phyloP scores from a whole-genome alignment of 1,284 basidiomycete genomes.

The Schizopora paradoxa region DNA sequence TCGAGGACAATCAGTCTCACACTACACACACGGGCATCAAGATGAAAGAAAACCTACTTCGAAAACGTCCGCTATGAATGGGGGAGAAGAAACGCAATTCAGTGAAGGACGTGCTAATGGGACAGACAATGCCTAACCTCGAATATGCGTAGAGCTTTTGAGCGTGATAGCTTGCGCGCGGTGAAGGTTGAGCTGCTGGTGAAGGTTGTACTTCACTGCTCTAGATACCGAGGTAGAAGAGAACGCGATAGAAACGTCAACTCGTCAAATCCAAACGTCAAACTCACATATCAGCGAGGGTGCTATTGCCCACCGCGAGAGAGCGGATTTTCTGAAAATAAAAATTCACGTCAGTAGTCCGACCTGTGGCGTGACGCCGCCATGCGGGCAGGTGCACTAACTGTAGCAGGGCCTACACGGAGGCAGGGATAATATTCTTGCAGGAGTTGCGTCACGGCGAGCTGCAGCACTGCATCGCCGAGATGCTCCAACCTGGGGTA shows the following conservation, averaged over 20 bases:
- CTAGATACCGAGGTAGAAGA: conserved; percentile 29
- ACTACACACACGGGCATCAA: neutral
- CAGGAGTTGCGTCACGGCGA: conserved; percentile 60
- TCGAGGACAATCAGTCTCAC: conserved; percentile 1
- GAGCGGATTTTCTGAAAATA: conserved; percentile 61
- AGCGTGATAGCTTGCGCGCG: conserved; percentile 65
- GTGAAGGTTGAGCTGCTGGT: conserved; percentile 54
- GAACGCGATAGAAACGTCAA: neutral
- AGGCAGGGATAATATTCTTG: conserved; percentile 57
- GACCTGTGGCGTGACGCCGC: neutral
- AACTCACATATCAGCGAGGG: conserved; percentile 60
- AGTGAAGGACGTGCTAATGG: neutral
- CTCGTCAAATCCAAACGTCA: neutral
- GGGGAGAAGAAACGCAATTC: conserved; percentile 8
- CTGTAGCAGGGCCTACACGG: conserved; percentile 72
- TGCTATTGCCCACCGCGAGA: conserved; percentile 66
- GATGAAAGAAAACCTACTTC: conserved; percentile 43
- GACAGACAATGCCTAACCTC: conserved; percentile 41
- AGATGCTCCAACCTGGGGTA: conserved; percentile 59
- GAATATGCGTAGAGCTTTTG: conserved; percentile 57
- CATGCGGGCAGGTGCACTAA: conserved; percentile 29
- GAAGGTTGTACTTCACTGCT: conserved; percentile 57
- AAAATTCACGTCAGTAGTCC: neutral
- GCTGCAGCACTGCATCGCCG: conserved; percentile 63
- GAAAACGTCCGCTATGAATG: conserved; percentile 59